A percentile compares a stretch with the other conserved stretches of the same genome.
These are phyloP conservation scores for Cyberlindnera bimundalis DNA, from an alignment of 805 yeast species.

Conservation along the genomic window DNA sequence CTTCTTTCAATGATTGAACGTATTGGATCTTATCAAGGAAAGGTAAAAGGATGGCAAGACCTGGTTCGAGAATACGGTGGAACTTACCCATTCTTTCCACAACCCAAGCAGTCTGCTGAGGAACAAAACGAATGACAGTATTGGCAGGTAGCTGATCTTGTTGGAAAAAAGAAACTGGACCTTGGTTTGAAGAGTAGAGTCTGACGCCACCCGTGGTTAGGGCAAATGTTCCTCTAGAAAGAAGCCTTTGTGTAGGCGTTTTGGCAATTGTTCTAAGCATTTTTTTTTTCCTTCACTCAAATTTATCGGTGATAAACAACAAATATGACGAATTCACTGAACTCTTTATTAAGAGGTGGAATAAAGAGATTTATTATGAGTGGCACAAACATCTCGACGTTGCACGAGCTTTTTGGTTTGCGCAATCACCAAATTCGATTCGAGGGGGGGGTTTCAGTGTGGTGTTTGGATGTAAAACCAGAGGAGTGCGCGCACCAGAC, in stretches of 20 bases:
- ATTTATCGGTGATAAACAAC: too few species aligned
- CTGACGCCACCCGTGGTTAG: constrained; percentile 3
- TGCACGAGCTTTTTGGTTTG: too few species aligned
- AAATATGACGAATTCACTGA: too few species aligned
- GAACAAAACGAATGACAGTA: constrained; percentile 73
- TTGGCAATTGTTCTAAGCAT: constrained; percentile 6
- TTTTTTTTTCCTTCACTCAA: neutral
- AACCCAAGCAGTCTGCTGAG: constrained; percentile 88
- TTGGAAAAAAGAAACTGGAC: constrained; percentile 54
- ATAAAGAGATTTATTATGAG: too few species aligned
- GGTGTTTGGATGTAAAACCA: too few species aligned
- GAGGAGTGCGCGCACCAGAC: too few species aligned
- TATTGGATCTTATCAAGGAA: constrained; percentile 72
- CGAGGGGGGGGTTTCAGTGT: too few species aligned
- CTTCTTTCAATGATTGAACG: constrained; percentile 78
- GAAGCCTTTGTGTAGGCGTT: constrained; percentile 5
- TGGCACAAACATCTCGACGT: too few species aligned
- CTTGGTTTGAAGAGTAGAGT: constrained; percentile 12
- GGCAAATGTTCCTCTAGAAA: neutral
- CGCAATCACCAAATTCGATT: too few species aligned
- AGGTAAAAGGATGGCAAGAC: constrained; percentile 71
- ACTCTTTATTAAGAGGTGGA: too few species aligned
- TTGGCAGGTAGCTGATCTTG: constrained; percentile 66
- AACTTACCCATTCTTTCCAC: constrained; percentile 91
- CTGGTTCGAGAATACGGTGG: constrained; percentile 65